Base-by-base conservation (phyloP, 2,329 filamentous ascomycete species). In the Zasmidium citrigriseum region DNA sequence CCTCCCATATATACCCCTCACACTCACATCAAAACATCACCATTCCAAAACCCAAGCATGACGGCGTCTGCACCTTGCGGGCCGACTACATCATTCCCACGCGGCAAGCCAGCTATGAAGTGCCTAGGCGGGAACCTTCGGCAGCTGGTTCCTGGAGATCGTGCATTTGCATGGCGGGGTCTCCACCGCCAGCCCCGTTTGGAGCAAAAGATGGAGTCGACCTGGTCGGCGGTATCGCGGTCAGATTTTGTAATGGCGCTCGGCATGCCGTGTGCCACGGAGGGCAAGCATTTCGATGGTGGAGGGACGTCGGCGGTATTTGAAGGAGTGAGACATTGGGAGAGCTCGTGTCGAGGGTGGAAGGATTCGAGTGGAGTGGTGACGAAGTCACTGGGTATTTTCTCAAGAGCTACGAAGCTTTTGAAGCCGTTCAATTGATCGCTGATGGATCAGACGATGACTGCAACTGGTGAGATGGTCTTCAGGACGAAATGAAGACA, bases 1-100 rank as follows among this genome's bases (percentile, higher is more conserved):
- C 34, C 34, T 41, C 5, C n/a, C 14, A 41, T 41, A 54, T 54
- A 41, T 54, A 54, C 52, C 52, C 52, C 52, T 54, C 52, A 11
- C 44, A 51, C 25, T 50, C 47, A 16, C 18, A 53, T 12, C 46
- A n/a, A 41, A 22, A 25, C 48, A 46, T 18, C 21, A 27, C 34
- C 51, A 24, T 54, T 20, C 34, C 34, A 41, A 41, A 41, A 4
- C 16, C 34, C 34, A 46, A 46, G 41, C 21, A 44, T 23, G 2
- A 44, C 16, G 22, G 22, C 52, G 52, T 27, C 41, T 29, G 22
- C 44, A 54, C 22, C 11, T 47, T 4, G 7, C 52, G 52, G 52
- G 21, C 52, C 52, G 52, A 54, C 16, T 54, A 18, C 20, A 41
- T 41, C 34, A 41, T 4, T 41, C 16, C 34, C 18, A 41, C 34